Conservation (phyloP, 805 yeast genomes). For the Lipomyces starkeyi region DNA sequence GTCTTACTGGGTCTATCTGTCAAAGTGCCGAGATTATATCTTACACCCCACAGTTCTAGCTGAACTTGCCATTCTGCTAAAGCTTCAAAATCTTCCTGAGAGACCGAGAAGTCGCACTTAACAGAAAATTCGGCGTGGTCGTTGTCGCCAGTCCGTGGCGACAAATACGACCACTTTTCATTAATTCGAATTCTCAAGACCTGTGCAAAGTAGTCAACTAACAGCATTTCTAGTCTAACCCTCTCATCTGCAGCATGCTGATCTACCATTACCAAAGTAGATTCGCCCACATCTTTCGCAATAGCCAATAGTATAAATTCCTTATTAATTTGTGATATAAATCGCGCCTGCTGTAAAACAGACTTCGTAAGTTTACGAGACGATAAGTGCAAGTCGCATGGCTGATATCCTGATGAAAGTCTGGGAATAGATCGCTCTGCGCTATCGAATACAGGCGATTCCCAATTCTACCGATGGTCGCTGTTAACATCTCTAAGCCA, state of each 20-base stretch:
- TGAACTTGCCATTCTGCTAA: conserved; percentile 16
- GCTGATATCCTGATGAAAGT: background rate
- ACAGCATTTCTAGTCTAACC: conserved; percentile 59
- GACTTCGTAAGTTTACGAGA: conserved; percentile 11
- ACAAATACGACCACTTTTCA: background rate
- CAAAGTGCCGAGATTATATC: conserved; percentile 34
- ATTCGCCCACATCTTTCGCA: conserved; percentile 7
- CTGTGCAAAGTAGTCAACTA: conserved; percentile 48
- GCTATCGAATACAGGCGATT: conserved; percentile 10
- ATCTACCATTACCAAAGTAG: conserved; percentile 58
- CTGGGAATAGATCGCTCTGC: conserved; percentile 18
- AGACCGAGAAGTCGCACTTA: conserved; percentile 33
- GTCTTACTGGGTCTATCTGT: background rate
- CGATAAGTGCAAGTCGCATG: background rate
- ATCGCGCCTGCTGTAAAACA: conserved; percentile 19
- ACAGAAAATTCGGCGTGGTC: background rate
- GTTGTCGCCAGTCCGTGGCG: background rate
- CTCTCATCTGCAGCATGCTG: conserved; percentile 91
- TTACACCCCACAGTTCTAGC: conserved; percentile 54
- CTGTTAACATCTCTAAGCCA: background rate
- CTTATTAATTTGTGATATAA: conserved; percentile 58
- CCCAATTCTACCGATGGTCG: conserved; percentile 12
- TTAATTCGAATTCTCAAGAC: background rate
- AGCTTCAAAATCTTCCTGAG: conserved; percentile 45
- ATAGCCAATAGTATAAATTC: conserved; percentile 64